phyloP scores from a whole-genome alignment of 2,329 filamentous ascomycete genomes.

The Scopulariopsis brevicaulis region DNA sequence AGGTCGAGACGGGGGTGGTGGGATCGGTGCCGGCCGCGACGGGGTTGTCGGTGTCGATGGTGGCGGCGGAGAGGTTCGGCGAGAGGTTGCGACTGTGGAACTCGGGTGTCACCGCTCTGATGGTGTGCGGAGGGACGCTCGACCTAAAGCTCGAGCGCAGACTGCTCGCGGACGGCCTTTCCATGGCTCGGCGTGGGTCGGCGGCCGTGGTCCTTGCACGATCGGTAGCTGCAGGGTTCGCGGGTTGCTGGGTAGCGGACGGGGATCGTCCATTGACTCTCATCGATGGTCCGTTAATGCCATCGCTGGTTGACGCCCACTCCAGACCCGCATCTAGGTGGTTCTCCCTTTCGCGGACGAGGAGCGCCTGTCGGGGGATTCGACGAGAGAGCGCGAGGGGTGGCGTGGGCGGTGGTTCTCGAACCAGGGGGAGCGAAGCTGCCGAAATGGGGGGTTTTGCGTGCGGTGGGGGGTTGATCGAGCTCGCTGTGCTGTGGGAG shows the following conservation, averaged over 20 bases:
- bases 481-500: neutral
- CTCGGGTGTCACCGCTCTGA: slow-evolving; percentile 59
- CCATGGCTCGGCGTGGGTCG: slow-evolving; percentile 11
- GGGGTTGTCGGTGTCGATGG: slow-evolving; percentile 2
- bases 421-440: neutral
- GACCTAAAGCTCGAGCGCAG: slow-evolving; percentile 18
- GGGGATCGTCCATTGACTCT: slow-evolving; percentile 29
- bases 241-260: slow-evolving; percentile 6
- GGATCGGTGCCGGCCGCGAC: slow-evolving; percentile 6
- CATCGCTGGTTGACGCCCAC: slow-evolving; percentile 27
- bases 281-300: slow-evolving; percentile 24
- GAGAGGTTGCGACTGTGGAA: slow-evolving; percentile 11
- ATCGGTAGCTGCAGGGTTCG: slow-evolving; percentile 1
- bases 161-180: slow-evolving; percentile 22
- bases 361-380: neutral
- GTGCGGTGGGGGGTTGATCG: neutral
- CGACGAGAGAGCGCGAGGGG: neutral
- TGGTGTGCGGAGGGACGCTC: slow-evolving; percentile 16
- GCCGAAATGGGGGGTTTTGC: neutral
- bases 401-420: slow-evolving; percentile 4
- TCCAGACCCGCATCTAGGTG: slow-evolving; percentile 19
- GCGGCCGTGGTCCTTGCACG: neutral
- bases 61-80: neutral
- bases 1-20: neutral
- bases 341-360: neutral